Base-by-base conservation (phyloP, 225 moss, liverwort and hornwort genomes). In the Polytrichum commune region DNA sequence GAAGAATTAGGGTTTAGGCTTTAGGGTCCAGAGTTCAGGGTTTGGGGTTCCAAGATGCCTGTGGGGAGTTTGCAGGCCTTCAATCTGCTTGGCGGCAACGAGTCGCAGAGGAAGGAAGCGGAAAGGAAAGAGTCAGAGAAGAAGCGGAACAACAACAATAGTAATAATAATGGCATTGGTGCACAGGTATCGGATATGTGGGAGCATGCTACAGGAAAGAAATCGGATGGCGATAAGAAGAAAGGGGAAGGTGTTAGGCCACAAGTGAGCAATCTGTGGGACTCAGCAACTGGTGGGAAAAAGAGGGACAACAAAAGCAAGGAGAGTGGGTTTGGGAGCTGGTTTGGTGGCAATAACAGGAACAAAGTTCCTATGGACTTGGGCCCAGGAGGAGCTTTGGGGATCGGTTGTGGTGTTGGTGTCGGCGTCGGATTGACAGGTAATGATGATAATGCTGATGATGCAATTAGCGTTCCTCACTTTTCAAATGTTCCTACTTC, bases 381-480 rank as follows among this genome's bases (percentile, higher is more conserved):
- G 81, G 89, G 89, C 29, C 89, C 89, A 0, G 89, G 81, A 7
- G 89, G 86, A 55, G 89, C 85, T 1, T 16, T 79, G 19, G 89
- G 89, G 18, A 77, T 89, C 19, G 89, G 89, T 64, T 89, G 89
- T 55, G 86, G 89, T 65, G 89, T 63, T 24, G 89, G 89, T 63
- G 66, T 89, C 18, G 89, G 89, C 22, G 72, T 86, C 56, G 89
- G 78, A 10, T 67, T 89, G 46, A 79, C 84, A 68, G 87, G 87
- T 84, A 7, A n/a, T 58, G 58, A 38, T 26, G 1, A 1, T 26
- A 26, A 26, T 35, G 35, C 9, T 38, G 38, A 46, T 46, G 46
- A 13, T 7, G 33, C 33, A 46, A 46, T 46, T 46, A 16, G 35
- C 9, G 35, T 5, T 29, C n/a, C n/a, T n/a, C n/a, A n/a, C n/a